Evolutionary conservation across 768 basidiomycete genomes (phyloP).

Genomic region (Mycena amicta): DNA sequence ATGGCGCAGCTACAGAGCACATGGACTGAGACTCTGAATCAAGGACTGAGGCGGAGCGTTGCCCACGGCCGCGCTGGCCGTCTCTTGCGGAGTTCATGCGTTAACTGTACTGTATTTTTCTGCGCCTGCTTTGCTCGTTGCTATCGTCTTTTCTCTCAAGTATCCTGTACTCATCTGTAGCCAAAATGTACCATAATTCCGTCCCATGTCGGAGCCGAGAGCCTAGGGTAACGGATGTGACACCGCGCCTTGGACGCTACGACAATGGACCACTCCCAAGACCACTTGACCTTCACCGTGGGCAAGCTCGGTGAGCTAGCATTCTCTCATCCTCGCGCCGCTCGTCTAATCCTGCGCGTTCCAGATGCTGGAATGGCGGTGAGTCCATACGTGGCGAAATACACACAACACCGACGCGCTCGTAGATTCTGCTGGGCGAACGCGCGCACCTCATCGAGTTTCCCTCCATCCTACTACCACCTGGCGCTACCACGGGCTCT

Average conservation of each 20-base stretch:
- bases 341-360: slow-evolving; percentile 8
- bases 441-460: slow-evolving; percentile 97
- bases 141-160: too few relatives aligned
- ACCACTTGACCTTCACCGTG: slow-evolving; percentile 83
- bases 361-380: slow-evolving; percentile 37
- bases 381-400: slow-evolving; percentile 15
- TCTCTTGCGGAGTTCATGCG: too few relatives aligned
- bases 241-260: not conserved
- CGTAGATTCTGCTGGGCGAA: slow-evolving; percentile 89
- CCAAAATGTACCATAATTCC: too few relatives aligned
- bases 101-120: too few relatives aligned
- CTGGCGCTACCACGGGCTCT: slow-evolving; percentile 89
- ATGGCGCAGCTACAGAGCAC: too few relatives aligned
- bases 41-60: too few relatives aligned
- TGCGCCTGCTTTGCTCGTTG: too few relatives aligned
- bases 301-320: slow-evolving; percentile 84
- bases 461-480: slow-evolving; percentile 91
- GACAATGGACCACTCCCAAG: not conserved
- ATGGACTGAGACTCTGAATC: too few relatives aligned
- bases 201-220: not conserved
- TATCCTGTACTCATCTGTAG: too few relatives aligned
- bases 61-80: too few relatives aligned
- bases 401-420: not conserved
- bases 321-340: not conserved
- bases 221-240: not conserved